Conservation (phyloP, 2,329 filamentous ascomycete species). For the Fusarium piperis region DNA sequence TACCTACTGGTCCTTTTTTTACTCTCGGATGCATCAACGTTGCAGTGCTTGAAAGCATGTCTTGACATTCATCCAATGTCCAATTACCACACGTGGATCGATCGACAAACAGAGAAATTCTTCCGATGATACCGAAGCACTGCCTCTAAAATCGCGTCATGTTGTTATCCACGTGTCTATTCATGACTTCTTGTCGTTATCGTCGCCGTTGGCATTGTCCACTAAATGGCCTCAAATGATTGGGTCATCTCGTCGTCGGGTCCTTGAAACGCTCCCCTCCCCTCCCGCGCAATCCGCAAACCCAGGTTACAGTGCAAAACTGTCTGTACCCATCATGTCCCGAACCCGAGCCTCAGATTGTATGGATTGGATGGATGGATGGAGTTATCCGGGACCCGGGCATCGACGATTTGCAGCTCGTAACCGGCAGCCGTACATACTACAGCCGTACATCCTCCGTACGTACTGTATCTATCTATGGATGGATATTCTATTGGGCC, state of each 20-base stretch:
- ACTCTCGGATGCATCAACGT: background rate
- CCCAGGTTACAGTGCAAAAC: background rate
- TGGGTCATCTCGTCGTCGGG: slow-evolving; percentile 2
- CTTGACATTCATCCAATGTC: background rate
- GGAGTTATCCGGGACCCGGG: background rate
- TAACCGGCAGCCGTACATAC: background rate
- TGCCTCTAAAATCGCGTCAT: background rate
- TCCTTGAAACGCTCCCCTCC: slow-evolving; percentile 9
- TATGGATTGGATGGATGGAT: background rate
- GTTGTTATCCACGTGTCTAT: background rate
- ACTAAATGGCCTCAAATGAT: background rate
- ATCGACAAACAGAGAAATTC: background rate
- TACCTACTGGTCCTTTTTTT: background rate
- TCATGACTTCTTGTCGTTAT: background rate
- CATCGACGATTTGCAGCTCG: background rate
- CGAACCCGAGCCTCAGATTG: background rate
- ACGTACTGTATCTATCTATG: background rate
- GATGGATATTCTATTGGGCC: background rate
- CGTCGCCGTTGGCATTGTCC: background rate
- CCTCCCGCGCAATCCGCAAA: background rate
- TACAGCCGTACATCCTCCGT: too few relatives aligned
- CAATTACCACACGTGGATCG: background rate
- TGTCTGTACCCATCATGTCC: background rate
- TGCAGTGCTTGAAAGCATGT: background rate
- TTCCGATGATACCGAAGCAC: background rate